Evolutionary conservation across 805 yeast species (phyloP), one percentile per base, ranked within the genome.

Genomic region (Myxozyma neotropica): DNA sequence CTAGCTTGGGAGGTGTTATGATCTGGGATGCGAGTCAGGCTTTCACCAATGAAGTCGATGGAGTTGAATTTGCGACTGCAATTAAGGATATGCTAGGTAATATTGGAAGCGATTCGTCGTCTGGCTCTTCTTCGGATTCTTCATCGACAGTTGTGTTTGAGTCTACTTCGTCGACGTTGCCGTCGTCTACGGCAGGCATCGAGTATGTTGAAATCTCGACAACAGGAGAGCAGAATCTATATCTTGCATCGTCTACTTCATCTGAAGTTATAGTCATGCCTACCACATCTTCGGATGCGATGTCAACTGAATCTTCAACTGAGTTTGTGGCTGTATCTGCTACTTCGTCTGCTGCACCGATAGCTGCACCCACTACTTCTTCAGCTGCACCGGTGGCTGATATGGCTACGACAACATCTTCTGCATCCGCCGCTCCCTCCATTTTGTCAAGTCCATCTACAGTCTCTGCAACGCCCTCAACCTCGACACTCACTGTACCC

Each of bases 1-100:
- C 77, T 2, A 78, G 83, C 61, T 81, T 91, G 66, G 87, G 87
- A 23, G 88, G 91, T 35, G 82, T 92, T 69, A 83, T 87, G 80
- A 75, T 91, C 61, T 92, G 98, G 97, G 58, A 48, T 19, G 63
- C 57, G 3, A 54, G 57, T 36, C 57, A 54, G 33, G 81, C 82
- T 21, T 80, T 80, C 68, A 72, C 77, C 58, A 79, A 82, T 64
- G 76, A 78, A 55, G 76, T 77, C 38, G 76, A 77, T 59, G 86
- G 81, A 38, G 68, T 64, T 26, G 63, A 78, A 13, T 81, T 79
- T 61, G 80, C 79, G 13, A 71, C 69, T 33, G 76, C 74, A 40
- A 70, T 83, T 72, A 81, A 81, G 70, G 59, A 71, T 27, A 69
- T 80, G 44, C 71, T 83, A 64, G 71, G 50, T 4, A 35, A 35